phyloP scores from a whole-genome alignment of 148 eudicot species.

The Diospyros lotus region DNA sequence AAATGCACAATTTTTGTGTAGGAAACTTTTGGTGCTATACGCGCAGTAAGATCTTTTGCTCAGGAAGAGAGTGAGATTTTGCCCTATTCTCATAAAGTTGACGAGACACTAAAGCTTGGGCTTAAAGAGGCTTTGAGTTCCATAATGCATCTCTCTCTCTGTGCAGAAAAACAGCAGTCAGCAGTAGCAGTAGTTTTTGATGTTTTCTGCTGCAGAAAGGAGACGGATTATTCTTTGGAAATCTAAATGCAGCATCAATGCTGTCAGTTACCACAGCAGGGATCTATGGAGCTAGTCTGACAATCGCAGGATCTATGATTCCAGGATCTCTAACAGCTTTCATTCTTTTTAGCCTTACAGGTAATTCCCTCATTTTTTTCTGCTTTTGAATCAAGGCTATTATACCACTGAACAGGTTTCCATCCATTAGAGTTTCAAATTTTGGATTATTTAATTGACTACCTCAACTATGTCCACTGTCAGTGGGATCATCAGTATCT shows the following conservation, averaged over 20 bases:
- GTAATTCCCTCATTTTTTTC: slow-evolving; percentile 22
- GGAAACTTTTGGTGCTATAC: slow-evolving; percentile 94
- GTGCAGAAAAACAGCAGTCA: not conserved
- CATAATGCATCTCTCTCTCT: slow-evolving; percentile 2
- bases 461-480: slow-evolving; percentile 9
- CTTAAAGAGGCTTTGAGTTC: slow-evolving; percentile 76
- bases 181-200: not conserved
- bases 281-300: slow-evolving; percentile 79
- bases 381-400: not conserved
- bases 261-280: slow-evolving; percentile 76
- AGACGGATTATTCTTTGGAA: slow-evolving; percentile 70
- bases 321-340: slow-evolving; percentile 87
- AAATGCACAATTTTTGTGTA: slow-evolving; percentile 18
- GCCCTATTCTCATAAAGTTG: slow-evolving; percentile 82
- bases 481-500: slow-evolving; percentile 85
- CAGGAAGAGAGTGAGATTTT: slow-evolving; percentile 62
- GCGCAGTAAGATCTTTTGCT: slow-evolving; percentile 92
- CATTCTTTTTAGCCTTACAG: slow-evolving; percentile 88
- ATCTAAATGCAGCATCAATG: slow-evolving; percentile 78
- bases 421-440: too few species aligned
- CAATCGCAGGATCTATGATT: slow-evolving; percentile 72
- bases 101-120: slow-evolving; percentile 77
- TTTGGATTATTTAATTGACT: not conserved
- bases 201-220: slow-evolving; percentile 49
- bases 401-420: not conserved